Evolutionary conservation across 352 stramenopile genomes (phyloP), one percentile per base, ranked within the genome.

Genomic region (Pythium periplocum): DNA sequence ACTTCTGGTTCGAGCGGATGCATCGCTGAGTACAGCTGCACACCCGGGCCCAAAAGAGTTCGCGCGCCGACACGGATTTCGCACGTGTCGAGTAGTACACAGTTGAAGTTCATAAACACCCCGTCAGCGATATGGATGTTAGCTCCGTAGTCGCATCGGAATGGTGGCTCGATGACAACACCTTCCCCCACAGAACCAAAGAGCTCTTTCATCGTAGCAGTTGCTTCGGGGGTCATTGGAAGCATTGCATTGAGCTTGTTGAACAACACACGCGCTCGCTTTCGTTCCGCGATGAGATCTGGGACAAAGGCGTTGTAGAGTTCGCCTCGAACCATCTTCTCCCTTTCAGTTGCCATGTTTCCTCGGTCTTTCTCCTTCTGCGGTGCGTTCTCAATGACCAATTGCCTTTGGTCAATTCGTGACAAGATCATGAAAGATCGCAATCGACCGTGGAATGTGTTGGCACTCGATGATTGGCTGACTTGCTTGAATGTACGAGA

Each of bases 51-150:
- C 7, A 96, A 69, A 55, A 95, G 61, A 17, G 75, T 83, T 45
- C 79, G 78, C 17, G 78, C 64, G 4, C 87, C 87, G 52, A 96
- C 90, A 40, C 48, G 79, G 57, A 96, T 84, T 48, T 66, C 57
- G 43, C 78, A 88, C 48, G 80, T 77, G 65, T 96, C 87, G 9
- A 96, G 73, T 30, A 96, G 61, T 32, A 86, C 77, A 52, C 84
- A 96, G 57, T 89, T 84, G 66, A 92, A 93, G 67, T 96, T 96
- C 69, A 93, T 90, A 72, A 83, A 96, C 42, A 92, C 84, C 55
- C 69, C 73, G 36, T 86, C 66, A 6, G 68, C 87, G 26, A 93
- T 32, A 49, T 67, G 48, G 57, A 96, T 86, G 61, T 96, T 91
- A 62, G 59, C 83, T 33, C 88, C 88, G 66, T 96, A 97, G 71